phyloP scores from a whole-genome alignment of 345 rosid genomes.

The Physaria fendleri region DNA sequence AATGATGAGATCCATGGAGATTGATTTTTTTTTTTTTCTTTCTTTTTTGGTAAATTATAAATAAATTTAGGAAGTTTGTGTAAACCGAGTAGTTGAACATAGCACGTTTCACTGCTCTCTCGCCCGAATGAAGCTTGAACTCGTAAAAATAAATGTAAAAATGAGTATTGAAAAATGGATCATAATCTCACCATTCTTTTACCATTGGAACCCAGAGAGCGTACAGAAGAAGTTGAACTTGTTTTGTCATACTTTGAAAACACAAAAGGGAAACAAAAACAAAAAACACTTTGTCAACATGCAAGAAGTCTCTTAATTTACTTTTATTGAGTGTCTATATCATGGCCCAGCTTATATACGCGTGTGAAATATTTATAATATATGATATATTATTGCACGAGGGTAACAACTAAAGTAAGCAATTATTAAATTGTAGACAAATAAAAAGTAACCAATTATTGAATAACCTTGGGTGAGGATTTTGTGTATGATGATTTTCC shows the following conservation, averaged over 20 bases:
- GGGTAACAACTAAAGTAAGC: slow-evolving; percentile 1
- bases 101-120: slow-evolving; percentile 77
- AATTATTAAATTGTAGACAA: slow-evolving; percentile 3
- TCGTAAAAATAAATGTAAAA: slow-evolving; percentile 27
- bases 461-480: slow-evolving; percentile 54
- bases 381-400: neutral
- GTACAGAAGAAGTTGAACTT: slow-evolving; percentile 36
- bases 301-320: neutral
- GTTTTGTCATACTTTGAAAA: slow-evolving; percentile 41
- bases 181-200: slow-evolving; percentile 51
- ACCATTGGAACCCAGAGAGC: slow-evolving; percentile 38
- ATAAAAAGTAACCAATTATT: neutral
- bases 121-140: slow-evolving; percentile 67
- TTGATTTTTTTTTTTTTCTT: too few relatives aligned
- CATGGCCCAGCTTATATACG: neutral
- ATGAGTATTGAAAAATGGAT: neutral
- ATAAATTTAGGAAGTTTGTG: slow-evolving; percentile 12
- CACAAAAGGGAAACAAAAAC: neutral
- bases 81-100: slow-evolving; percentile 73
- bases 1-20: neutral
- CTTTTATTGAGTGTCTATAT: neutral
- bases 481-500: slow-evolving; percentile 57
- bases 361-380: neutral
- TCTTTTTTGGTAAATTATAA: too few relatives aligned
- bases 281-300: neutral